Percentiles rank a stretch among this genome's conserved stretches.
Conservation (phyloP, 495 filamentous ascomycete species). For the Trypethelium eluteriae region DNA sequence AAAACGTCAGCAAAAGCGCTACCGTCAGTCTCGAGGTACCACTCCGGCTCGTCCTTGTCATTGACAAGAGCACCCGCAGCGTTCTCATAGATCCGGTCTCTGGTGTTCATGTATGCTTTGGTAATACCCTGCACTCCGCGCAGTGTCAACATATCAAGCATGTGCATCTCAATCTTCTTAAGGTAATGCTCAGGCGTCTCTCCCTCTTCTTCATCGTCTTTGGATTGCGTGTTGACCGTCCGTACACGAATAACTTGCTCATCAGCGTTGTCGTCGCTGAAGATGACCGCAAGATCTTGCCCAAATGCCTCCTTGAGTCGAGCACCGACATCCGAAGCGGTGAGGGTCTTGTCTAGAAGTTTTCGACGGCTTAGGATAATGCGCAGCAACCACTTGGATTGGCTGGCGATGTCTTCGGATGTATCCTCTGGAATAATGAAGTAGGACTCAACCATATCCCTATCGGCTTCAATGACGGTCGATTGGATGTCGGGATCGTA, state of each 20-base stretch:
- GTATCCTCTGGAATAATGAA: slow-evolving; percentile 87
- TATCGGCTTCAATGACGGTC: slow-evolving; percentile 79
- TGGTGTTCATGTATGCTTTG: slow-evolving; percentile 84
- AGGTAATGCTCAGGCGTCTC: slow-evolving; percentile 86
- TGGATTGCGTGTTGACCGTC: slow-evolving; percentile 58
- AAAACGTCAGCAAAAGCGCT: slow-evolving; percentile 77
- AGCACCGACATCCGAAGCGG: slow-evolving; percentile 83
- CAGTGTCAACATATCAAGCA: slow-evolving; percentile 81
- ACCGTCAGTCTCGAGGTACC: slow-evolving; percentile 90
- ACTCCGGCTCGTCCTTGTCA: slow-evolving; percentile 70
- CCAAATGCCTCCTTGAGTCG: slow-evolving; percentile 81
- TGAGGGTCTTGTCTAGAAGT: slow-evolving; percentile 88
- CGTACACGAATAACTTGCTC: slow-evolving; percentile 91
- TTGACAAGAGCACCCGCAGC: slow-evolving; percentile 62
- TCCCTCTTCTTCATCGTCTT: slow-evolving; percentile 68
- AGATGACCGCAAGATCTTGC: slow-evolving; percentile 85
- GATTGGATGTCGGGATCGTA: slow-evolving; percentile 86
- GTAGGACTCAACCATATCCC: slow-evolving; percentile 93
- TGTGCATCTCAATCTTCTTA: slow-evolving; percentile 80
- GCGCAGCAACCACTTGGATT: slow-evolving; percentile 92
- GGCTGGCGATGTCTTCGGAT: slow-evolving; percentile 58
- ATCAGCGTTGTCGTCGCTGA: slow-evolving; percentile 96
- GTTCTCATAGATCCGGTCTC: slow-evolving; percentile 52
- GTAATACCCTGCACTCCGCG: slow-evolving; percentile 84
- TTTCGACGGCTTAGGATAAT: slow-evolving; percentile 88